Evolutionary conservation across 768 basidiomycete species (phyloP).

Genomic region (Lactarius pseudohatsudake): DNA sequence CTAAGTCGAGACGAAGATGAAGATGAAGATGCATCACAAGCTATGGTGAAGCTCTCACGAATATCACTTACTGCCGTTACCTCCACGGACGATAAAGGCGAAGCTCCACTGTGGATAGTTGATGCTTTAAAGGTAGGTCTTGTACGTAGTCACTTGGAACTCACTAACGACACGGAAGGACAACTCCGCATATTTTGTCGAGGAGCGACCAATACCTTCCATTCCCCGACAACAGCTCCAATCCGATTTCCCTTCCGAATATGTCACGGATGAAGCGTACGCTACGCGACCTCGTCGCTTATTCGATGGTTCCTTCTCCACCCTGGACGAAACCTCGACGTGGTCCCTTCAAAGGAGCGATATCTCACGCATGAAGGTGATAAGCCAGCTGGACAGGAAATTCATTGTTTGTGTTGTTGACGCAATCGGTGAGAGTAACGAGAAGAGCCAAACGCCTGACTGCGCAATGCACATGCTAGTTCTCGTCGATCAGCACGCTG

Average conservation of each 20-base stretch:
- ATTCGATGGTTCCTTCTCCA: slow-evolving; percentile 1
- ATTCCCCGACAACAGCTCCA: slow-evolving; percentile 33
- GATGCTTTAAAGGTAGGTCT: slow-evolving; percentile 55
- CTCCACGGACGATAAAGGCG: slow-evolving; percentile 17
- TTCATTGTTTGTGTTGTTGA: slow-evolving; percentile 77
- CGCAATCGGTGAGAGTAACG: slow-evolving; percentile 29
- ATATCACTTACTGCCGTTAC: slow-evolving; percentile 26
- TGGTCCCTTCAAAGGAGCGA: slow-evolving; percentile 49
- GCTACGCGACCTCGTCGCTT: neutral
- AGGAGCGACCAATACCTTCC: slow-evolving; percentile 48
- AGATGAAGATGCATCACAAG: slow-evolving; percentile 19
- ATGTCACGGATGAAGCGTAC: neutral
- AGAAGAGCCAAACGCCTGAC: slow-evolving; percentile 26
- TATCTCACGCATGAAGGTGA: slow-evolving; percentile 55
- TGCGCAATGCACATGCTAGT: slow-evolving; percentile 46
- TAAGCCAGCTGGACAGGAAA: slow-evolving; percentile 88
- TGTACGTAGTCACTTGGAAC: neutral
- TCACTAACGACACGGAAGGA: slow-evolving; percentile 38
- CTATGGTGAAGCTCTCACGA: slow-evolving; percentile 28
- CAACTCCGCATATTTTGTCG: slow-evolving; percentile 54
- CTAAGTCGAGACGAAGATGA: slow-evolving; percentile 20
- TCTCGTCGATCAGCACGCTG: slow-evolving; percentile 95
- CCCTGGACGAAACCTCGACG: slow-evolving; percentile 6
- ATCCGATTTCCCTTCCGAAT: slow-evolving; percentile 9
- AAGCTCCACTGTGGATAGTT: slow-evolving; percentile 62